phyloP scores from a whole-genome alignment of 352 stramenopile genomes.

The Phytophthora hibernalis region DNA sequence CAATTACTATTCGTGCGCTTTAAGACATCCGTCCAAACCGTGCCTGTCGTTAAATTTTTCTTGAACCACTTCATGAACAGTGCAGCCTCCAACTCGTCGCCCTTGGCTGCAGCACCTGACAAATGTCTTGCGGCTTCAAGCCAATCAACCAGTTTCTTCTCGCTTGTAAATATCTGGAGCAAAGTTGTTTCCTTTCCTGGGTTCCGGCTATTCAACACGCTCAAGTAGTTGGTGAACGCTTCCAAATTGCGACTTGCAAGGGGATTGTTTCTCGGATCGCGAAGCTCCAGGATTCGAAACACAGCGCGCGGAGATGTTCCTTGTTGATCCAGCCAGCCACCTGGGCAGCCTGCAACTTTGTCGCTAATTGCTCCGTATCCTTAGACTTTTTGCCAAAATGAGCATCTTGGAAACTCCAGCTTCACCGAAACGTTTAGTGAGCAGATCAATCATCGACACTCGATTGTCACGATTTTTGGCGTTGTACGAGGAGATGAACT shows the following conservation, averaged over 20 bases:
- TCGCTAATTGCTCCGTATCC: background rate
- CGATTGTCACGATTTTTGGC: background rate
- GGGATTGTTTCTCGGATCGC: background rate
- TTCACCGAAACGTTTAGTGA: background rate
- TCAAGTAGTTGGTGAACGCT: background rate
- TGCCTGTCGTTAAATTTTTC: background rate
- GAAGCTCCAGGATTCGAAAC: constrained; percentile 5
- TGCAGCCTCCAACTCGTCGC: background rate
- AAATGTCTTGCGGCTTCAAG: too few species aligned
- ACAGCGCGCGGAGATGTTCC: background rate
- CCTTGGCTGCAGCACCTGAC: background rate
- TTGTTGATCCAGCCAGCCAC: background rate
- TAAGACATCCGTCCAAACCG: too few species aligned
- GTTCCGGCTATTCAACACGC: background rate
- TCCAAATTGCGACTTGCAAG: constrained; percentile 1
- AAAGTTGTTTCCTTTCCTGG: constrained; percentile 1
- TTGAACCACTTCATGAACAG: background rate
- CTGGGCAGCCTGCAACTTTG: background rate
- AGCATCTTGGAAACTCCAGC: background rate
- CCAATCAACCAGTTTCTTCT: too few species aligned
- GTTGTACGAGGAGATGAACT: background rate
- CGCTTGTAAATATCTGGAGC: constrained; percentile 1
- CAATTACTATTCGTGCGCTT: too few species aligned
- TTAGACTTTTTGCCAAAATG: background rate
- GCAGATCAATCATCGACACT: background rate